Percentiles rank a stretch among this genome's conserved stretches.
These are phyloP conservation scores for Malus asiatica DNA, from an alignment of 306 rosid genomes.

Conservation along the genomic window DNA sequence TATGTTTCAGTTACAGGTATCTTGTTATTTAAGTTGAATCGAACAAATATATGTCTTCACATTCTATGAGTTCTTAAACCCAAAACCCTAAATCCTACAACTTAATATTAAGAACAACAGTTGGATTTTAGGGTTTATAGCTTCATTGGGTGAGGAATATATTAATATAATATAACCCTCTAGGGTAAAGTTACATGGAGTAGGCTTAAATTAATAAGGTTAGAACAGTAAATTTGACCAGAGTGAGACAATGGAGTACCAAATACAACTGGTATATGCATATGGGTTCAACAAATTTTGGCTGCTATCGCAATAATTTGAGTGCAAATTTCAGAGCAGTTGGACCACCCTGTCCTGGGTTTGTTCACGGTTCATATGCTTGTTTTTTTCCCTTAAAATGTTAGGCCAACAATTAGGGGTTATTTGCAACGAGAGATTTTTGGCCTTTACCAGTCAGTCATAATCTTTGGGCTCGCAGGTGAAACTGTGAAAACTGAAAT, in stretches of 20 bases:
- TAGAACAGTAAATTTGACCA: background rate
- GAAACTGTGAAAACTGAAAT: background rate
- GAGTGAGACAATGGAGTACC: background rate
- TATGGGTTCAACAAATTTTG: conserved; percentile 1
- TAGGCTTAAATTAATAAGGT: background rate
- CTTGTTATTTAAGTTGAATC: background rate
- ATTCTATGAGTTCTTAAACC: background rate
- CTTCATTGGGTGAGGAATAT: background rate
- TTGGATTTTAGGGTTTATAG: background rate
- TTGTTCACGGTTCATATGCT: background rate
- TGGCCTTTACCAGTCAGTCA: background rate
- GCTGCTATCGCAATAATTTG: conserved; percentile 3
- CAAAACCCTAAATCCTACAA: background rate
- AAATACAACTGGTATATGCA: background rate
- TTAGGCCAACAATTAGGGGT: background rate
- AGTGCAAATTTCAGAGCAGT: background rate
- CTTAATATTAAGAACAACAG: background rate
- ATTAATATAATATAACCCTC: background rate
- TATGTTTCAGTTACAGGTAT: no score
- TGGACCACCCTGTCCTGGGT: background rate
- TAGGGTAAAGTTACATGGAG: background rate
- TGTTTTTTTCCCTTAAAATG: background rate
- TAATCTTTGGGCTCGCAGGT: background rate
- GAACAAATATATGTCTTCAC: background rate
- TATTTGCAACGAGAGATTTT: background rate